Evolutionary conservation across 2,329 filamentous ascomycete species (phyloP).

Genomic region (Fusarium sp.): DNA sequence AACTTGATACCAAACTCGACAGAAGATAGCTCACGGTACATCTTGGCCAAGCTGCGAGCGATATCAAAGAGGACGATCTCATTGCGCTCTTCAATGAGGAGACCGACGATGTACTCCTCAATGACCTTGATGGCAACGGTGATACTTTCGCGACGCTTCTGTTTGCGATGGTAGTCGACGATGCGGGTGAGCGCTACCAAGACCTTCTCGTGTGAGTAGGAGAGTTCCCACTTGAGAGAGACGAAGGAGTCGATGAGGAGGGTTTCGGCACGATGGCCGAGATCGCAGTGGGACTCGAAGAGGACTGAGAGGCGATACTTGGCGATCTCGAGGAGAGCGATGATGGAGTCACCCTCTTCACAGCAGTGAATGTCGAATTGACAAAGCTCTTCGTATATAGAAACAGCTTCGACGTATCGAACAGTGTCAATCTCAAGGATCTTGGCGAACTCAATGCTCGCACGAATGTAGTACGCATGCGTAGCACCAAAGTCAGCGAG

Average conservation of each 20-base stretch:
- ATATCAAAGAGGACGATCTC: neutral
- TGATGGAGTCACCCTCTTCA: neutral
- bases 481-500: neutral
- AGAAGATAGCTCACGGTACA: neutral
- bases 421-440: neutral
- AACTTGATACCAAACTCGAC: constrained; percentile 4
- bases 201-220: neutral
- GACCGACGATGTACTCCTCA: neutral
- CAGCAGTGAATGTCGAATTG: neutral
- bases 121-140: neutral
- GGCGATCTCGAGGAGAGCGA: neutral
- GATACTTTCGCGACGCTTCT: neutral
- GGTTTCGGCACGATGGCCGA: neutral
- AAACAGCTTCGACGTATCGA: constrained; percentile 1
- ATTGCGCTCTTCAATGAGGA: constrained; percentile 1
- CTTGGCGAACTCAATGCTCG: neutral
- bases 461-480: neutral
- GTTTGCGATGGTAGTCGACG: constrained; percentile 4
- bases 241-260: neutral
- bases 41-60: neutral
- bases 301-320: neutral
- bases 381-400: neutral
- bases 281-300: neutral
- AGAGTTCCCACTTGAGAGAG: neutral
- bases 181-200: neutral